A percentile compares a stretch with the other conserved stretches of the same genome.
phyloP scores from a whole-genome alignment of 2,329 filamentous ascomycete species.

The Hortaea werneckii region DNA sequence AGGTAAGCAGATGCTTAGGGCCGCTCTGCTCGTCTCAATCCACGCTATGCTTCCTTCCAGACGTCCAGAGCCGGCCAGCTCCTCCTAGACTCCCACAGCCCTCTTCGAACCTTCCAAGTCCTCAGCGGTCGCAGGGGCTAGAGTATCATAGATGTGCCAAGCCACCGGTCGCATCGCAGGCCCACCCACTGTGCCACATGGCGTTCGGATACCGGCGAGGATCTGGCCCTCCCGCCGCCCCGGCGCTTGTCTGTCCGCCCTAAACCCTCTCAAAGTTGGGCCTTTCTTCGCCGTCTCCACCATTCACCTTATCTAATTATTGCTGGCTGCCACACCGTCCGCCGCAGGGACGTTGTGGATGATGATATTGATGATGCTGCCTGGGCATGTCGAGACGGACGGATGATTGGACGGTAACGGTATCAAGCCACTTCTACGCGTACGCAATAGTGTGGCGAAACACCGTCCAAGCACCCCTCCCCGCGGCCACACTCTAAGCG shows the following conservation, averaged over 20 bases:
- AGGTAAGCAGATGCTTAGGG: background rate
- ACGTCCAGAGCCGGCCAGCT: background rate
- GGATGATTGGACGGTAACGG: background rate
- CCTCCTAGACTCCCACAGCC: background rate
- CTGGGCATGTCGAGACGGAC: background rate
- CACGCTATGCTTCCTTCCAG: background rate
- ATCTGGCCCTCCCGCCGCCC: background rate
- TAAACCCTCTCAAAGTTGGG: no score
- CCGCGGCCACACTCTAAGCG: no score
- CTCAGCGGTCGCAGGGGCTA: background rate
- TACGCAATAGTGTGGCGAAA: no score
- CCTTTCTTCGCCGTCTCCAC: background rate
- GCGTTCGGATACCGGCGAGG: background rate
- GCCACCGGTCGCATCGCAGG: background rate
- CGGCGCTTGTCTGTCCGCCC: no score
- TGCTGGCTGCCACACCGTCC: background rate
- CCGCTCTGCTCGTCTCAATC: background rate
- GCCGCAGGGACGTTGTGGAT: background rate
- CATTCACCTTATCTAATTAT: background rate
- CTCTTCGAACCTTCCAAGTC: no score
- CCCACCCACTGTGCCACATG: background rate
- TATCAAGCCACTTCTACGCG: no score
- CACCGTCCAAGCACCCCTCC: no score
- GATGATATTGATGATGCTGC: background rate
- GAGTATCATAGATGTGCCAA: background rate